Percentiles rank a stretch among this genome's conserved stretches.
phyloP scores from a whole-genome alignment of 495 filamentous ascomycete genomes.

The Hyaloscypha bicolor region DNA sequence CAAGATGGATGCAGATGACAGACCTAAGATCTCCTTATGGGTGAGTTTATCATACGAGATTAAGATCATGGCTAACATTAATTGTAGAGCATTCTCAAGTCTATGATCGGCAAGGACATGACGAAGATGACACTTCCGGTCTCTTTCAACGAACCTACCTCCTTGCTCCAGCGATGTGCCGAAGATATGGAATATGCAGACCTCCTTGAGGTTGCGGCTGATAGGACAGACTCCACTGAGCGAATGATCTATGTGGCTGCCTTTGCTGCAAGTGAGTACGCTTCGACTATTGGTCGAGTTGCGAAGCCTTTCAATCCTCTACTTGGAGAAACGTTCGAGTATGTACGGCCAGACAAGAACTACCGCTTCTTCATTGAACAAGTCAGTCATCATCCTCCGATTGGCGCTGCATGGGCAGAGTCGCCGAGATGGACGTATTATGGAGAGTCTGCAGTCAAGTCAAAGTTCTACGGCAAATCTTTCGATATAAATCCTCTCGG shows the following conservation, averaged over 20 bases:
- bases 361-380: slow-evolving; percentile 99
- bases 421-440: slow-evolving; percentile 96
- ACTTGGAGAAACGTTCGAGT: slow-evolving; percentile 96
- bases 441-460: slow-evolving; percentile 95
- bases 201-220: slow-evolving; percentile 86
- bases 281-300: slow-evolving; percentile 93
- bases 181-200: slow-evolving; percentile 99
- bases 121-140: slow-evolving; percentile 99
- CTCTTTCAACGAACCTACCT: slow-evolving; percentile 98
- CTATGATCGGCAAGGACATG: slow-evolving; percentile 99
- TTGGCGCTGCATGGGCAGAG: slow-evolving; percentile 93
- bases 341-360: slow-evolving; percentile 90
- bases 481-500: slow-evolving; percentile 97
- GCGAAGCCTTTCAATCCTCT: slow-evolving; percentile 98
- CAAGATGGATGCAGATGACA: slow-evolving; percentile 88
- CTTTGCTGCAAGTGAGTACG: slow-evolving; percentile 94
- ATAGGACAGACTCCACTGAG: slow-evolving; percentile 83
- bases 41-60: slow-evolving; percentile 52
- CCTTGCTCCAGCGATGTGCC: slow-evolving; percentile 90
- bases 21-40: slow-evolving; percentile 95
- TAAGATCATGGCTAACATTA: slow-evolving; percentile 14
- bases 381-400: slow-evolving; percentile 95
- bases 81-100: slow-evolving; percentile 89
- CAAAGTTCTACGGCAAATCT: slow-evolving; percentile 95
- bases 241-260: slow-evolving; percentile 95